Evolutionary conservation across 352 stramenopile genomes (phyloP).

Genomic region (Globisporangium camurandrum): DNA sequence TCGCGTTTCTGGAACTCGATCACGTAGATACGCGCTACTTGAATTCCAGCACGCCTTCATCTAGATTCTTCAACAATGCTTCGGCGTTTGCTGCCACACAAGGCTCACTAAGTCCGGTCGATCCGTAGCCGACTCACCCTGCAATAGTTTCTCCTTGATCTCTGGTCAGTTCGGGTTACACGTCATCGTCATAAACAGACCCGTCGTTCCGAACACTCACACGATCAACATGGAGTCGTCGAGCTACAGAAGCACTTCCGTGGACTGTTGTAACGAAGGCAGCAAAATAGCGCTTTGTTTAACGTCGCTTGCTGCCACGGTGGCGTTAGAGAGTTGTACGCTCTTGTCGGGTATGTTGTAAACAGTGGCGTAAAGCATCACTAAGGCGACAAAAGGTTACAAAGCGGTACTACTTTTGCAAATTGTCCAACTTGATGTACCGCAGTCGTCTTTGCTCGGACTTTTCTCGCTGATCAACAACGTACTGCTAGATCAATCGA

Average conservation of each 20-base stretch:
- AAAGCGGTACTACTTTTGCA: too few relatives aligned
- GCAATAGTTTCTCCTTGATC: not conserved
- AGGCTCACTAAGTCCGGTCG: not conserved
- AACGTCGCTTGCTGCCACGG: not conserved
- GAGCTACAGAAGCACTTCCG: not conserved
- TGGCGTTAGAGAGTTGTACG: too few relatives aligned
- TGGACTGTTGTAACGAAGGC: not conserved
- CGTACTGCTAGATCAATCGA: not conserved
- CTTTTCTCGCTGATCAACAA: not conserved
- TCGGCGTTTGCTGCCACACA: conserved; percentile 15
- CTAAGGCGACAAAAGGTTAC: too few relatives aligned
- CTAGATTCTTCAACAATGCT: conserved; percentile 17
- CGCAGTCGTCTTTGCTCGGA: not conserved
- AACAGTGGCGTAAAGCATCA: too few relatives aligned
- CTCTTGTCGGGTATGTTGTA: too few relatives aligned
- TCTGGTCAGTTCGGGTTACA: not conserved
- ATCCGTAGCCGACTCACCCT: not conserved
- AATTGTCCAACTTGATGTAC: not conserved
- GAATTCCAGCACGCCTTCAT: conserved; percentile 14
- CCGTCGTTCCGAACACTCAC: not conserved
- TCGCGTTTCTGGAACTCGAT: conserved; percentile 50
- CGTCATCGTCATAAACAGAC: not conserved
- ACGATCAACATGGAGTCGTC: not conserved
- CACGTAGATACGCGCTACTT: conserved; percentile 18
- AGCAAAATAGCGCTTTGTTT: not conserved